phyloP scores from a whole-genome alignment of 2,329 filamentous ascomycete species.

The Sordariomycetes sp. region DNA sequence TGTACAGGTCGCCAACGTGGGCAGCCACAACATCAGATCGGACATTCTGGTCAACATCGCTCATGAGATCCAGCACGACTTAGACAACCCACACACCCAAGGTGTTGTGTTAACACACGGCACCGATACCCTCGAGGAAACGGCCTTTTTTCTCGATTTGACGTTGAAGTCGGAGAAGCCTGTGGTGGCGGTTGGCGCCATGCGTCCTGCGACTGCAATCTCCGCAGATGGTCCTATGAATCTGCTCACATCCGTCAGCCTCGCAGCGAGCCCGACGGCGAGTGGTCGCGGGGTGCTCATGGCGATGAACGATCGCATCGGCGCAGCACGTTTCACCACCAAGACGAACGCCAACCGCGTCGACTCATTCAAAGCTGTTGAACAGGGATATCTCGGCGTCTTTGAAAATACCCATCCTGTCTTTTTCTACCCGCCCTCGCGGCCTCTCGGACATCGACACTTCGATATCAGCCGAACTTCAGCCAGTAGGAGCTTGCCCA shows the following conservation, averaged over 20 bases:
- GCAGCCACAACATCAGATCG: conserved; percentile 36
- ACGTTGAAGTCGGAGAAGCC: conserved; percentile 49
- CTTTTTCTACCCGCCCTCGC: conserved; percentile 47
- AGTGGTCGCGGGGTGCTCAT: conserved; percentile 47
- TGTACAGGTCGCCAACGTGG: conserved; percentile 41
- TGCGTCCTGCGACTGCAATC: conserved; percentile 53
- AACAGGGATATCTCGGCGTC: conserved; percentile 47
- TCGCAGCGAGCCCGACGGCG: conserved; percentile 38
- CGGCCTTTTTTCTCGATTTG: conserved; percentile 52
- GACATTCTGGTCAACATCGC: conserved; percentile 37
- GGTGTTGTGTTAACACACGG: conserved; percentile 55
- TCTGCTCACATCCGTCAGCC: conserved; percentile 48
- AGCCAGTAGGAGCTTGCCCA: conserved; percentile 29
- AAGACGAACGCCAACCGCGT: conserved; percentile 56
- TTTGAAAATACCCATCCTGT: conserved; percentile 49
- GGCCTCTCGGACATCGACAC: conserved; percentile 34
- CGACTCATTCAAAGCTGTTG: conserved; percentile 51
- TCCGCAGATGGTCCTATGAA: conserved; percentile 56
- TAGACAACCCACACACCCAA: conserved; percentile 29
- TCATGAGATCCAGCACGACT: conserved; percentile 35
- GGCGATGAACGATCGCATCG: conserved; percentile 53
- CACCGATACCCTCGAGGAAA: conserved; percentile 57
- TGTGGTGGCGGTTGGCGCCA: conserved; percentile 50
- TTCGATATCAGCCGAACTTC: conserved; percentile 24
- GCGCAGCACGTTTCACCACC: conserved; percentile 44